Base-by-base conservation (phyloP, 2,329 filamentous ascomycete genomes). In the Bipolaris zeicola region DNA sequence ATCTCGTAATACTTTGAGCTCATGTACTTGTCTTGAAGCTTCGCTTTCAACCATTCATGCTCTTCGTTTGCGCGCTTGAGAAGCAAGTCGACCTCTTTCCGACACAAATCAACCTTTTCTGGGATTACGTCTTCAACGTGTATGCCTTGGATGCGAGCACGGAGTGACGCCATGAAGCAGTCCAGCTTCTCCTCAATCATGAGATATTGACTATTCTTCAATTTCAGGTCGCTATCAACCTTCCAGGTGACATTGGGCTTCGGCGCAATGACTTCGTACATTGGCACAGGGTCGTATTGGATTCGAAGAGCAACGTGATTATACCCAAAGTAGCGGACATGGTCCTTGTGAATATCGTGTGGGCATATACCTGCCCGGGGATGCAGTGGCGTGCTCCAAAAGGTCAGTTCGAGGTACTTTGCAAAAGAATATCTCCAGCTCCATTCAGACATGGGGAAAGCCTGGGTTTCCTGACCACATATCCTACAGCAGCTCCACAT, bases 371-470 rank as follows among this genome's bases (percentile, higher is more conserved):
- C 86, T 43, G 89, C 87, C 63, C 85, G 87, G 65, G 88, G 87
- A 71, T 88, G 90, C 46, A 98, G 79, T 36, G 91, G 89, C 39
- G 87, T 89, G 70, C 93, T 94, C 93, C 94, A 99, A 75, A 98
- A 98, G 2, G 93, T 92, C 16, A 99, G 81, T 76, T 99, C 95
- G n/a, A 99, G 82, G 69, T 98, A 99, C 76, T 99, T 99, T 10
- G 92, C 95, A 70, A 99, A 96, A 0, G 95, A 99, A 74, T 99
- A 99, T 74, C 96, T 97, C 90, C 92, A 99, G 0, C 93, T 96
- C 67, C 87, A 92, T 54, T 92, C 88, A 0, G 94, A 97, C 92
- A 99, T 97, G 31, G 89, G 88, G 64, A 91, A 90, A 45, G 93
- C 88, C 37, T 92, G 90, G 0, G 94, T 96, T 72, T 98, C 93